Conservation (phyloP, 2,329 filamentous ascomycete genomes). For the Sphaerostilbella broomeana region DNA sequence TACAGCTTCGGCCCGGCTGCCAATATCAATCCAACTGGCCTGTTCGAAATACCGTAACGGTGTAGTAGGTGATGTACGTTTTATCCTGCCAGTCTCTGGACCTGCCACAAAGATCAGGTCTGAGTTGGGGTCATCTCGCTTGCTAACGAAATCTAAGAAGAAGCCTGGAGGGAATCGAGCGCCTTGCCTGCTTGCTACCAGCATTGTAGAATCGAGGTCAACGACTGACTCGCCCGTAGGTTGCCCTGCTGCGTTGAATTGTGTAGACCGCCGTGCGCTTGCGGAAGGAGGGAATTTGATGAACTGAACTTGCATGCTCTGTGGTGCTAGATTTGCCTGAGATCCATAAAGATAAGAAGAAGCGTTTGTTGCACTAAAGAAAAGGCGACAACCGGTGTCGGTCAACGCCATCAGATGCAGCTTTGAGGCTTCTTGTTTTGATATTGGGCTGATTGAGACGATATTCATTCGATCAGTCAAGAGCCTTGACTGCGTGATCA, state of each 20-base stretch:
- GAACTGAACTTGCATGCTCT: constrained; percentile 96
- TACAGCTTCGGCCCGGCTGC: constrained; percentile 67
- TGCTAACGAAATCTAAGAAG: constrained; percentile 77
- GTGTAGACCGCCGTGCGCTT: constrained; percentile 23
- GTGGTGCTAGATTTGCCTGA: constrained; percentile 61
- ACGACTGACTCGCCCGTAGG: constrained; percentile 34
- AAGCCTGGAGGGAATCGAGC: constrained; percentile 76
- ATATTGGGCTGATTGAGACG: constrained; percentile 79
- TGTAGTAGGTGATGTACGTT: constrained; percentile 47
- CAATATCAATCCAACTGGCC: constrained; percentile 71
- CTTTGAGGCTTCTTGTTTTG: constrained; percentile 69
- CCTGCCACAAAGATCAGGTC: constrained; percentile 77
- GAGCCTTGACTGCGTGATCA: constrained; percentile 67
- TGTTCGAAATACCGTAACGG: constrained; percentile 66
- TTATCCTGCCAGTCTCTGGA: constrained; percentile 82
- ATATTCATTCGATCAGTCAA: constrained; percentile 66
- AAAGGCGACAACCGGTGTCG: constrained; percentile 82
- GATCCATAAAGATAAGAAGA: constrained; percentile 58
- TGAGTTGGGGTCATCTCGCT: constrained; percentile 50
- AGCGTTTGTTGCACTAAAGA: constrained; percentile 81
- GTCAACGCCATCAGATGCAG: constrained; percentile 88
- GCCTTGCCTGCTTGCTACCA: constrained; percentile 45
- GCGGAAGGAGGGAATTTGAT: constrained; percentile 79
- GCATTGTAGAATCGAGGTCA: constrained; percentile 43
- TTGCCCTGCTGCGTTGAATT: constrained; percentile 16